Evolutionary conservation across 805 yeast genomes (phyloP), one percentile per base, ranked within the genome.

Genomic region (Henningerozyma blattae): DNA sequence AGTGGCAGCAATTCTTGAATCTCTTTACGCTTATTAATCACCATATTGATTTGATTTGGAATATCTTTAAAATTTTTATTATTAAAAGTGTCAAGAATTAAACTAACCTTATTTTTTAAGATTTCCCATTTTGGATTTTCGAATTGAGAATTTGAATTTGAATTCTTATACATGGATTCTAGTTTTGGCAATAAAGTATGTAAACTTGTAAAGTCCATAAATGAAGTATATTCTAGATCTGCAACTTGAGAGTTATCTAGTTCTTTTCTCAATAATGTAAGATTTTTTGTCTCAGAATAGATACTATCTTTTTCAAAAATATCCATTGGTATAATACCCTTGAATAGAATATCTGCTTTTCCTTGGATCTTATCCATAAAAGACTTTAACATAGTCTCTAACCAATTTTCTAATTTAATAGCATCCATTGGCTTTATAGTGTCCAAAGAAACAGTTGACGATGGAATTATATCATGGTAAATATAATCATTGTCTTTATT

Each of bases 221-320:
- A 83, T 1, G 95, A 82, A 2, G 67, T 56, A 31, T 80, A 66
- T 49, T 87, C 91, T 53, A 83, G 81, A 47, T 84, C 74, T 0
- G 94, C 79, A 8, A 86, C 69, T 36, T 82, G 87, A 16, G 75
- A 69, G 39, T 68, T 68, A 39, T 87, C 96, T 30, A 76, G 66
- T 48, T 84, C 86, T 28, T 62, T 67, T 47, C 97, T 69, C 30
- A 85, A 56, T 25, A 83, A 58, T 41, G 70, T 75, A n/a, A n/a
- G n/a, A 0, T 95, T 89, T 54, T 84, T 81, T 51, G 83, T 86
- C 52, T 89, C 98, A 0, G 95, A 80, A 53, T 91, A 91, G 41
- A 77, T 64, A 41, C 95, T 83, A 34, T 84, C 72, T 45, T 81
- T 75, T 56, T 89, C 95, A 50, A 86, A 94, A 15, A 89, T 85